phyloP scores from a whole-genome alignment of 805 yeast species.

The Priceomyces castillae region DNA sequence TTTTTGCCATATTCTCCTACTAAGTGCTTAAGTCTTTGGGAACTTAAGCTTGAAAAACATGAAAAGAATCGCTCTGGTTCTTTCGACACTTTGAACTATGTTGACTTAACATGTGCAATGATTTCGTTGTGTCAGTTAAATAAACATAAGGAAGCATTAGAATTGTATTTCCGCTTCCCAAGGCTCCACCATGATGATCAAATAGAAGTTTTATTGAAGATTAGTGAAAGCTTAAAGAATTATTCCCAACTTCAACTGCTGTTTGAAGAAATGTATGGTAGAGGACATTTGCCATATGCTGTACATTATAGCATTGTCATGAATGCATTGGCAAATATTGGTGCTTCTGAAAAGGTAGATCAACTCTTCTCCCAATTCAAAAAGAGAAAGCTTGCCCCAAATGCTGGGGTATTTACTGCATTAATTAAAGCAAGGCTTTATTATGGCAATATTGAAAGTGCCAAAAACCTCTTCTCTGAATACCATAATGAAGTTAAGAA shows the following conservation, averaged over 20 bases:
- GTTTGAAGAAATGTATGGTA: conserved; percentile 55
- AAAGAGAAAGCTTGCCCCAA: conserved; percentile 48
- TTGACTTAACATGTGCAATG: conserved; percentile 34
- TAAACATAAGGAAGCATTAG: conserved; percentile 19
- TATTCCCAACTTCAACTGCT: conserved; percentile 56
- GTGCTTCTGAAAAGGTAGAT: conserved; percentile 48
- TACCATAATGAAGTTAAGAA: conserved; percentile 17
- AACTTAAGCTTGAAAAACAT: conserved; percentile 14
- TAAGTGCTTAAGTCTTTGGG: conserved; percentile 19
- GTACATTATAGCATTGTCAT: conserved; percentile 61
- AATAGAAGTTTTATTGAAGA: conserved; percentile 45
- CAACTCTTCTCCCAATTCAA: conserved; percentile 47
- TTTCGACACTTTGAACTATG: conserved; percentile 7
- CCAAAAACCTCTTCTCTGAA: conserved; percentile 25
- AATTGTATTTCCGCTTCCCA: conserved; percentile 35
- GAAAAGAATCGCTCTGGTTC: background rate
- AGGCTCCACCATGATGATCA: conserved; percentile 46
- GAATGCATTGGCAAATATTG: conserved; percentile 52
- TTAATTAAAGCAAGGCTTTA: conserved; percentile 42
- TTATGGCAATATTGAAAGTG: conserved; percentile 31
- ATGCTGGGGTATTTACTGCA: conserved; percentile 41
- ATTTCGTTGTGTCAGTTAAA: conserved; percentile 21
- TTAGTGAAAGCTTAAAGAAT: conserved; percentile 44
- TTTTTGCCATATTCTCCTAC: conserved; percentile 14
- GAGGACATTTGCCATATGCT: conserved; percentile 51